These are phyloP conservation scores for Annulohypoxylon stygium DNA, from an alignment of 495 filamentous ascomycete species.

Conservation along the genomic window DNA sequence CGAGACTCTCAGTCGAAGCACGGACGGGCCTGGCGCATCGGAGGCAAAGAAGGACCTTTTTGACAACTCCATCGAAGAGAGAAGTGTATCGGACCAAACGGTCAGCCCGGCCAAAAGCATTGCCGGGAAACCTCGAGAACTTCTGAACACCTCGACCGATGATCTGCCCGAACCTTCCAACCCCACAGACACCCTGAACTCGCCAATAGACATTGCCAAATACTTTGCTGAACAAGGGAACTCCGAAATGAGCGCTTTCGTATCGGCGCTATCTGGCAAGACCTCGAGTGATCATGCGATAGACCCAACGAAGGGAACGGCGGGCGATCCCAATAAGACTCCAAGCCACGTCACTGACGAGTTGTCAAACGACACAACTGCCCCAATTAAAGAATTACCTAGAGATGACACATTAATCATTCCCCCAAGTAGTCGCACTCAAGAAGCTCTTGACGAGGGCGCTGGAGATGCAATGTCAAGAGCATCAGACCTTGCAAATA, in stretches of 20 bases:
- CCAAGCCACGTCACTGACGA: neutral
- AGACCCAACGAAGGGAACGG: slow-evolving; percentile 5
- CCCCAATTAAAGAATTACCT: slow-evolving; percentile 30
- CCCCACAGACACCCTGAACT: slow-evolving; percentile 33
- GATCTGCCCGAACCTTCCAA: slow-evolving; percentile 17
- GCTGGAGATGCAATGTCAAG: neutral
- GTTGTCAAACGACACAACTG: neutral
- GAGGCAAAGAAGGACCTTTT: slow-evolving; percentile 10
- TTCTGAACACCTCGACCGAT: neutral
- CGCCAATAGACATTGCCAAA: slow-evolving; percentile 41
- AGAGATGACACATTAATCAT: slow-evolving; percentile 24
- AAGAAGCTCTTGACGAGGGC: slow-evolving; percentile 9
- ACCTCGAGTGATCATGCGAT: neutral
- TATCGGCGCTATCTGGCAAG: slow-evolving; percentile 33
- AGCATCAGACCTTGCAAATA: neutral
- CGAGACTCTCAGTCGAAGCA: slow-evolving; percentile 45
- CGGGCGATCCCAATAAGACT: neutral
- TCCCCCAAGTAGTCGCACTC: slow-evolving; percentile 30
- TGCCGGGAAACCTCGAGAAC: slow-evolving; percentile 28
- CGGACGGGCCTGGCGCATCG: slow-evolving; percentile 18
- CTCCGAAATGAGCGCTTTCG: slow-evolving; percentile 47
- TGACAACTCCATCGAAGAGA: slow-evolving; percentile 1
- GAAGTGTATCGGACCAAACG: neutral
- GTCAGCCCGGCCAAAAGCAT: slow-evolving; percentile 17
- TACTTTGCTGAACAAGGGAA: slow-evolving; percentile 46